These are phyloP conservation scores for Trifolium subterraneum DNA, from an alignment of 306 rosid species.

Conservation along the genomic window DNA sequence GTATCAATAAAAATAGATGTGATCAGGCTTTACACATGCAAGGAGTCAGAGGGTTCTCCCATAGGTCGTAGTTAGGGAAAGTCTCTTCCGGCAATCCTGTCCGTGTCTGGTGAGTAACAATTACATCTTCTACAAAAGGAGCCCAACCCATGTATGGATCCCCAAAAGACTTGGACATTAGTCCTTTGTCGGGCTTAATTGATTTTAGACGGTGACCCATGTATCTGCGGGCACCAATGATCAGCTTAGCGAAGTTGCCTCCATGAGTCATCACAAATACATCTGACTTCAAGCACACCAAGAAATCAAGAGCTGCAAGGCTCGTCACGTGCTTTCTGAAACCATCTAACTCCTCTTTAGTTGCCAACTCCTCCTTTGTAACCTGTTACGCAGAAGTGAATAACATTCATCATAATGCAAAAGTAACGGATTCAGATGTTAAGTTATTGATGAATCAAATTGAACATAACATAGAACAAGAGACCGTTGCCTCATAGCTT, in stretches of 20 bases:
- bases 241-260: slow-evolving; percentile 96
- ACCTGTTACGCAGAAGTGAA: slow-evolving; percentile 55
- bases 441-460: slow-evolving; percentile 6
- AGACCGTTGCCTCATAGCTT: slow-evolving; percentile 19
- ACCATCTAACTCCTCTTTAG: slow-evolving; percentile 83
- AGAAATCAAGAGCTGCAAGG: slow-evolving; percentile 96
- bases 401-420: slow-evolving; percentile 21
- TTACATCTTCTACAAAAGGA: slow-evolving; percentile 87
- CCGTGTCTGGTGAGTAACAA: slow-evolving; percentile 84
- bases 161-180: slow-evolving; percentile 98
- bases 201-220: slow-evolving; percentile 95
- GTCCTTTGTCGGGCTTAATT: slow-evolving; percentile 97
- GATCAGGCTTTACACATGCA: slow-evolving; percentile 96
- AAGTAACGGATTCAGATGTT: background rate
- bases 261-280: slow-evolving; percentile 99
- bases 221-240: slow-evolving; percentile 94
- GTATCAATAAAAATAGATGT: slow-evolving; percentile 36
- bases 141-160: slow-evolving; percentile 99
- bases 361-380: slow-evolving; percentile 92
- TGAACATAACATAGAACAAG: slow-evolving; percentile 4
- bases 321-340: slow-evolving; percentile 97
- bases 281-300: slow-evolving; percentile 97
- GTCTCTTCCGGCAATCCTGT: slow-evolving; percentile 94
- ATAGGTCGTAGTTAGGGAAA: slow-evolving; percentile 91
- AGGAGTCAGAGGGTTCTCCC: slow-evolving; percentile 98